Evolutionary conservation across 192 early-diverging fungal species (phyloP).

Genomic region (Umbelopsis ramanniana): DNA sequence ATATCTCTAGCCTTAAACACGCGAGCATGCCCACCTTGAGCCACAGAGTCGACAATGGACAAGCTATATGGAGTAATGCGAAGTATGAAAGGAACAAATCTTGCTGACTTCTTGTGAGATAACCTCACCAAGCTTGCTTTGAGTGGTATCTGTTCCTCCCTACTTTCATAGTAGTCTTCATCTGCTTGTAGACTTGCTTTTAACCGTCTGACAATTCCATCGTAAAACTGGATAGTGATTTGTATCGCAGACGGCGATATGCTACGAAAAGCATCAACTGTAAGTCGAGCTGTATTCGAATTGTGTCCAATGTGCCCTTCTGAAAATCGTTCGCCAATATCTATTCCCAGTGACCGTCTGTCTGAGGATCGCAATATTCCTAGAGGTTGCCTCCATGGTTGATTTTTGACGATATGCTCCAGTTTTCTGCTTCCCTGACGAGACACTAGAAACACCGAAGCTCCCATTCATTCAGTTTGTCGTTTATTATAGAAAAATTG

Average conservation of each 20-base stretch:
- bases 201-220: not conserved
- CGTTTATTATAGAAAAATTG: no score
- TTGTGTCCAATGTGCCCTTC: no score
- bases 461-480: no score
- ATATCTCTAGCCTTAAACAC: conserved; percentile 1
- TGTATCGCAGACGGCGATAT: not conserved
- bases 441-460: no score
- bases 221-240: not conserved
- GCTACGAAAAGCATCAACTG: no score
- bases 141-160: not conserved
- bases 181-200: not conserved
- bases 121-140: not conserved
- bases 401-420: no score
- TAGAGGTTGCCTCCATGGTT: no score
- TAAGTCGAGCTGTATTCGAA: no score
- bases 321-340: no score
- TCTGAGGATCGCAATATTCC: no score
- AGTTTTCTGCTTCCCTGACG: no score
- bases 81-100: conserved; percentile 9
- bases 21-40: conserved; percentile 25
- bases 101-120: not conserved
- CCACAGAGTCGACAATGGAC: not conserved
- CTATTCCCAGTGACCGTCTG: no score
- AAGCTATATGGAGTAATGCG: not conserved
- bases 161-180: not conserved